These are phyloP conservation scores for Alternaria consortialis DNA, from an alignment of 2,329 filamentous ascomycete species.

Conservation along the genomic window DNA sequence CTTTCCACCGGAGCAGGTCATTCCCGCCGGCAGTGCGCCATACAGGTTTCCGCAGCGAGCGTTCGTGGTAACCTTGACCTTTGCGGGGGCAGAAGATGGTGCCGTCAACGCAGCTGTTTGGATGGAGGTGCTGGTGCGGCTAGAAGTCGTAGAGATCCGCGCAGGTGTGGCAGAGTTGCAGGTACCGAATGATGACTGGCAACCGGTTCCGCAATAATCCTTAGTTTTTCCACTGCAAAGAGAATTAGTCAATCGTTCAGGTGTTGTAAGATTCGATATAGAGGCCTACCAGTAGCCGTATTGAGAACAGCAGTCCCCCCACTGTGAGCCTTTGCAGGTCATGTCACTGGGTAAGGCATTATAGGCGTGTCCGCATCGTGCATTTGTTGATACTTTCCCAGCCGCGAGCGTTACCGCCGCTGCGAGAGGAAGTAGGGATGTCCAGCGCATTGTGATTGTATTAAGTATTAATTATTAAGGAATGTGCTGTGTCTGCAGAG, in stretches of 20 bases:
- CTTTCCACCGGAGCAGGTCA: neutral
- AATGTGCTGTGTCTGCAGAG: neutral
- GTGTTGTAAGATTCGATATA: too few species aligned
- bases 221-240: neutral
- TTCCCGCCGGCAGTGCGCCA: conserved; percentile 2
- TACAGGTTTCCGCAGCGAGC: conserved; percentile 12
- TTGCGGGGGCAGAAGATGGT: neutral
- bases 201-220: conserved; percentile 7
- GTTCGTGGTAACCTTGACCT: conserved; percentile 4
- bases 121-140: neutral
- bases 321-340: conserved; percentile 6
- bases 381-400: conserved; percentile 2
- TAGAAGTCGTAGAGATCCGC: neutral
- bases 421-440: neutral
- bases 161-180: neutral
- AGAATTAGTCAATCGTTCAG: too few species aligned
- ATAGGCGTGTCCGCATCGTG: conserved; percentile 7
- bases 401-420: neutral
- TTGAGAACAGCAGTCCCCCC: conserved; percentile 9
- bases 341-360: neutral
- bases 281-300: neutral
- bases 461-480: neutral
- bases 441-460: neutral
- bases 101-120: neutral
- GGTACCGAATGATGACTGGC: neutral